Evolutionary conservation across 805 yeast genomes (phyloP).

Genomic region (Lipomyces japonicus): DNA sequence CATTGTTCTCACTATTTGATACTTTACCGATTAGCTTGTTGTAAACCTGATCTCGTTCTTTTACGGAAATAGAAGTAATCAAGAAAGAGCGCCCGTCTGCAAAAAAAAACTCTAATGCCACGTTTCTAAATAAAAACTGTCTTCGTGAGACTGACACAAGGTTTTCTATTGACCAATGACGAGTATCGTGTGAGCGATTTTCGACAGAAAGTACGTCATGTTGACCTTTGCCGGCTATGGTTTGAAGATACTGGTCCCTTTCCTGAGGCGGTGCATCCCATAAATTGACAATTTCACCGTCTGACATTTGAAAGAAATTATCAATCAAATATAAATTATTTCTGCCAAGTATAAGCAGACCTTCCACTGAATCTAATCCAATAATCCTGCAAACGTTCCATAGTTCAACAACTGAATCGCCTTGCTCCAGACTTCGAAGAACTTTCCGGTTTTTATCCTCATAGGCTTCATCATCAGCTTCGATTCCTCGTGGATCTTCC

Average conservation of each 20-base stretch:
- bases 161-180: slow-evolving; percentile 55
- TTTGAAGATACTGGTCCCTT: slow-evolving; percentile 65
- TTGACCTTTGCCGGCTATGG: slow-evolving; percentile 50
- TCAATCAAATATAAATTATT: slow-evolving; percentile 64
- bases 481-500: slow-evolving; percentile 30
- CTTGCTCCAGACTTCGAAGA: slow-evolving; percentile 60
- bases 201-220: slow-evolving; percentile 23
- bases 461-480: slow-evolving; percentile 33
- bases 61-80: slow-evolving; percentile 56
- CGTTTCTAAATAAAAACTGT: slow-evolving; percentile 72
- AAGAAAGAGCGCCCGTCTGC: slow-evolving; percentile 67
- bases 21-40: slow-evolving; percentile 48
- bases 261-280: slow-evolving; percentile 58
- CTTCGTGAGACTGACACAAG: slow-evolving; percentile 66
- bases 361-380: slow-evolving; percentile 75
- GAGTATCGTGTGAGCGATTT: slow-evolving; percentile 24
- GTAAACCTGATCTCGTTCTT: slow-evolving; percentile 56
- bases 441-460: slow-evolving; percentile 73
- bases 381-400: slow-evolving; percentile 73
- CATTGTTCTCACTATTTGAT: slow-evolving; percentile 36
- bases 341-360: slow-evolving; percentile 66
- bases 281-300: slow-evolving; percentile 59
- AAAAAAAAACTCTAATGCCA: slow-evolving; percentile 75
- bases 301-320: slow-evolving; percentile 55
- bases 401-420: slow-evolving; percentile 66